A percentile compares a stretch with the other conserved stretches of the same genome.
These are phyloP conservation scores for Plasmodium adleri DNA, from an alignment of 169 alveolate species.

Conservation along the genomic window DNA sequence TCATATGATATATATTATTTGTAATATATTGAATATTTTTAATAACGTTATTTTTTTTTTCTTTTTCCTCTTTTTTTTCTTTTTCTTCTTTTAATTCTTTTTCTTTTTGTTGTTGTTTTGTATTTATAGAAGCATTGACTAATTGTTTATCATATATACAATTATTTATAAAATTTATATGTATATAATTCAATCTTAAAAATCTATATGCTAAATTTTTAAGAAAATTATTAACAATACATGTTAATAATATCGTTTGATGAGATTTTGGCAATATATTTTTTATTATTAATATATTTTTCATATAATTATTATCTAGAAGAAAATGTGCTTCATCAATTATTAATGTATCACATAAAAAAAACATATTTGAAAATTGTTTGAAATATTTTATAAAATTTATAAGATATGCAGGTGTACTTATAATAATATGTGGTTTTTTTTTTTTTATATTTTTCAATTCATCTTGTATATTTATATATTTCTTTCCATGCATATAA, in stretches of 20 bases:
- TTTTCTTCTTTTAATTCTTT: too few species aligned
- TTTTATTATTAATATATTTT: slow-evolving; percentile 56
- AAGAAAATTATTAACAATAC: slow-evolving; percentile 62
- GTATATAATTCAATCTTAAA: slow-evolving; percentile 59
- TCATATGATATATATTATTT: too few species aligned
- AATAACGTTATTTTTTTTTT: too few species aligned
- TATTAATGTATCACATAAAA: slow-evolving; percentile 71
- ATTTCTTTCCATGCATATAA: slow-evolving; percentile 68
- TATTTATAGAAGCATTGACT: too few species aligned
- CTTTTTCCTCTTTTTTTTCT: too few species aligned
- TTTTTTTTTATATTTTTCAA: slow-evolving; percentile 53
- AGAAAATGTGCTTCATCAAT: slow-evolving; percentile 73
- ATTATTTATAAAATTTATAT: slow-evolving; percentile 65
- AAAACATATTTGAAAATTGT: slow-evolving; percentile 21
- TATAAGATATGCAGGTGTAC: slow-evolving; percentile 46
- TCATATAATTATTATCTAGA: slow-evolving; percentile 38
- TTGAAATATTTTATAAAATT: slow-evolving; percentile 35
- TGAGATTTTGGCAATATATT: slow-evolving; percentile 65
- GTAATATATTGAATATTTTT: too few species aligned
- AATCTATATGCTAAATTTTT: slow-evolving; percentile 61
- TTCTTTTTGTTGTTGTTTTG: too few species aligned
- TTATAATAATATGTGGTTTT: slow-evolving; percentile 63
- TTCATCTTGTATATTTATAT: slow-evolving; percentile 70
- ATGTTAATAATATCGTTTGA: slow-evolving; percentile 62
- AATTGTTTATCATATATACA: slow-evolving; percentile 39